Percentiles rank a stretch among this genome's conserved stretches.
phyloP scores from a whole-genome alignment of 495 filamentous ascomycete genomes.

The Neurospora sublineolata region DNA sequence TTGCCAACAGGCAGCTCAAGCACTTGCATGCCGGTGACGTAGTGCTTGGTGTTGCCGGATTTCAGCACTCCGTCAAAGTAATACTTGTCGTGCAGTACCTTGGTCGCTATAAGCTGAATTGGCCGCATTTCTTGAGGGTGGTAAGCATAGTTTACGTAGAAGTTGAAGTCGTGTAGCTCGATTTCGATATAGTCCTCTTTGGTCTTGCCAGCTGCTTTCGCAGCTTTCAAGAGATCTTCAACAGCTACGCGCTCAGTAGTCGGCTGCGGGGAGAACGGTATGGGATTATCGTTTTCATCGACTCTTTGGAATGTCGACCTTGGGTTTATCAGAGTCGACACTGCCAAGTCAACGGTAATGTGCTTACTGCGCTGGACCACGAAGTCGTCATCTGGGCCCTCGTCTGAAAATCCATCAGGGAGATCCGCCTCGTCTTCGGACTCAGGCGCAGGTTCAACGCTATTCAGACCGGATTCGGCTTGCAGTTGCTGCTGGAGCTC shows the following conservation, averaged over 20 bases:
- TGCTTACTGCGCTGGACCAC: background rate
- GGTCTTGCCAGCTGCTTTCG: background rate
- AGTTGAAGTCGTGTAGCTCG: conserved; percentile 38
- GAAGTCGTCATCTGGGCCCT: background rate
- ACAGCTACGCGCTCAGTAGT: conserved; percentile 20
- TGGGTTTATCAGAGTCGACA: conserved; percentile 12
- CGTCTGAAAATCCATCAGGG: background rate
- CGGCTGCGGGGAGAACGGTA: conserved; percentile 6
- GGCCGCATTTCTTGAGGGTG: conserved; percentile 38
- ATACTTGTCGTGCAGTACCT: conserved; percentile 20
- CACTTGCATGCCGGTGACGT: conserved; percentile 45
- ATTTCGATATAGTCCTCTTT: conserved; percentile 29
- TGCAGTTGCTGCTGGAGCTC: background rate
- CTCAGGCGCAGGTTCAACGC: background rate
- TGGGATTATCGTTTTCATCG: conserved; percentile 5
- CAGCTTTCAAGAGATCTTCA: conserved; percentile 8
- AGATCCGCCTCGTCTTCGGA: background rate
- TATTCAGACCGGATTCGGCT: background rate
- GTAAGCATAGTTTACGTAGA: conserved; percentile 29
- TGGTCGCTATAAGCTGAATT: conserved; percentile 37
- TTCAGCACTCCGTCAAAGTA: conserved; percentile 52
- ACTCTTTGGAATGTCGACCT: conserved; percentile 1
- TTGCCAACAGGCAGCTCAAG: conserved; percentile 49
- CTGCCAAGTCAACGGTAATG: conserved; percentile 14
- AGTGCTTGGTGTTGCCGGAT: conserved; percentile 28